phyloP scores from a whole-genome alignment of 1,284 basidiomycete genomes.

The Pisolithus thermaeus region DNA sequence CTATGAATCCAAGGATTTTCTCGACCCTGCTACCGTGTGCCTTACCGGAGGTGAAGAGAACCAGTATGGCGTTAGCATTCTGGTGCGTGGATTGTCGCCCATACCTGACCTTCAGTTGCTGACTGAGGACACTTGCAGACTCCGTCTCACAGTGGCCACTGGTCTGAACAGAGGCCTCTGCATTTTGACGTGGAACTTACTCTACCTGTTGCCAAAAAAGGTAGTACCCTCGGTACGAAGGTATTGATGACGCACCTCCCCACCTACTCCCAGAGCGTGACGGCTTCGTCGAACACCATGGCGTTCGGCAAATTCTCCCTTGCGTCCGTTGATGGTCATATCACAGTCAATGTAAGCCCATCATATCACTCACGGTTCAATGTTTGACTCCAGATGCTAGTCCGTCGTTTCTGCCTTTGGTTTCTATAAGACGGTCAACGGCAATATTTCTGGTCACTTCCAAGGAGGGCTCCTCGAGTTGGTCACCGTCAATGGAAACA shows the following conservation, averaged over 20 bases:
- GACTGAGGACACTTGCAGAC: conserved; percentile 6
- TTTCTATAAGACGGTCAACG: conserved; percentile 29
- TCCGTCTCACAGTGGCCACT: neutral
- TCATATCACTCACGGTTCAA: neutral
- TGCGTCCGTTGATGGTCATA: conserved; percentile 20
- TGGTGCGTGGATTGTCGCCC: conserved; percentile 27
- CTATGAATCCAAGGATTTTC: conserved; percentile 21
- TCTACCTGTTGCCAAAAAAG: conserved; percentile 25
- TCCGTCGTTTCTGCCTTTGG: conserved; percentile 29
- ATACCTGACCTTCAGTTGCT: neutral
- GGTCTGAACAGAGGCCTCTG: conserved; percentile 10
- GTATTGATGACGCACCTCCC: conserved; percentile 30
- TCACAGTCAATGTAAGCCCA: conserved; percentile 27
- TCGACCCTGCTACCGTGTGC: conserved; percentile 35
- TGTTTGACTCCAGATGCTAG: conserved; percentile 19
- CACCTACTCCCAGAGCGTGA: conserved; percentile 29
- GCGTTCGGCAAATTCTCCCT: conserved; percentile 30
- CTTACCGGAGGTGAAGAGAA: conserved; percentile 22
- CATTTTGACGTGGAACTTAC: conserved; percentile 29
- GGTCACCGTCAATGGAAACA: conserved; percentile 32
- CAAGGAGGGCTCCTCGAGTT: conserved; percentile 32
- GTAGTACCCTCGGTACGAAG: conserved; percentile 24
- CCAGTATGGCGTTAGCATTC: conserved; percentile 37
- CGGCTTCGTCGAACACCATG: conserved; percentile 26
- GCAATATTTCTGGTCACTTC: conserved; percentile 39